Base-by-base conservation (phyloP, 1,284 basidiomycete species). In the Austroboletus rostrupii region DNA sequence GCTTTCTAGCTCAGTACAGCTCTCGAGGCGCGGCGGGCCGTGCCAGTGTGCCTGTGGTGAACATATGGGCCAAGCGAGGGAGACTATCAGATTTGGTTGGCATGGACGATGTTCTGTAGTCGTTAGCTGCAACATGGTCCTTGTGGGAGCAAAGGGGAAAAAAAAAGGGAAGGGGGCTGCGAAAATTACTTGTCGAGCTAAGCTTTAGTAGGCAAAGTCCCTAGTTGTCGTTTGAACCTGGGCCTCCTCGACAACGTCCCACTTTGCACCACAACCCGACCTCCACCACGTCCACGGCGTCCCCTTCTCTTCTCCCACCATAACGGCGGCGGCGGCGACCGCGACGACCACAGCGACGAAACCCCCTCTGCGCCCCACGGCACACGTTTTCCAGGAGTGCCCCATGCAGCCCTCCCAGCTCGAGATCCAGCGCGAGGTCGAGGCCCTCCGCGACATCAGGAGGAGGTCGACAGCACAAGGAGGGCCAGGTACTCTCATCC, bases 351-450 rank as follows among this genome's bases (percentile, higher is more conserved):
- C 55, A 9, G 1, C 41, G 49, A 32, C 41, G 36, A 47, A 43
- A 20, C 16, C 49, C 31, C 35, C 40, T 47, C 43, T 49, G 45
- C 45, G 29, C 21, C 49, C 43, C 40, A 26, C 45, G 45, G 20
- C 53, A 40, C 57, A 54, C 50, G 46, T 52, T 55, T 56, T 35
- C 43, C 50, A 40, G 28, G 38, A 48, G 8, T 32, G 21, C 46
- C 47, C 39, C 48, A 83, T 87, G 71, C 86, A 88, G 59, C 87
- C 87, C 54, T 87, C 90, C 29, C 80, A 88, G 61, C 81, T 85
- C 65, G 90, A 92, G 72, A 91, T 92, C 61, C 85, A 88, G 69
- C 81, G 90, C 58, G 90, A 93, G 74, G 83, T 90, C 39, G 87
- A 91, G 68, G 87, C 88, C 33, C 76, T 94, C 47, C 79, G 89